These are phyloP conservation scores for Ophiocordyceps sinensis DNA, from an alignment of 2,329 filamentous ascomycete genomes.

Conservation along the genomic window DNA sequence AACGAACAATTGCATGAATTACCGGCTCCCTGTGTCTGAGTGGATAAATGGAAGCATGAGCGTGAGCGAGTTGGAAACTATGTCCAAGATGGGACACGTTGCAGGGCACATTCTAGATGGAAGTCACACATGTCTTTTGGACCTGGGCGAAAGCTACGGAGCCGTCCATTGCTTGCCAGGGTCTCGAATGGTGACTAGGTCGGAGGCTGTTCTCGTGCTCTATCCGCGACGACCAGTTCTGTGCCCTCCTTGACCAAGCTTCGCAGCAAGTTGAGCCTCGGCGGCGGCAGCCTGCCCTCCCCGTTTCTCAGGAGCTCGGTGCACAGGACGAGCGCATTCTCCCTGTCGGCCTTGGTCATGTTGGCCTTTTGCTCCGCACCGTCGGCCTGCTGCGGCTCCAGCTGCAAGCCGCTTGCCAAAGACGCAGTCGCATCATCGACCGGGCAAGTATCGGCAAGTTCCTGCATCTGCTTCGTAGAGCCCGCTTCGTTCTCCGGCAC, in stretches of 20 bases:
- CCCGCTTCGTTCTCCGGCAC: slow-evolving; percentile 4
- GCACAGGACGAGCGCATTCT: slow-evolving; percentile 46
- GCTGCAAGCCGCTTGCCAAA: slow-evolving; percentile 19
- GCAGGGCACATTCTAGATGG: too few species aligned
- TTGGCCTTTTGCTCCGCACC: slow-evolving; percentile 23
- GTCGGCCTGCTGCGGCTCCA: slow-evolving; percentile 34
- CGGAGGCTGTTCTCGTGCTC: not conserved
- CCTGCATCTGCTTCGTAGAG: slow-evolving; percentile 7
- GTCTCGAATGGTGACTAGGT: too few species aligned
- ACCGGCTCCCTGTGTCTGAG: slow-evolving; percentile 20
- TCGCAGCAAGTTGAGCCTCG: slow-evolving; percentile 27
- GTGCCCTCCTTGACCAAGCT: slow-evolving; percentile 36
- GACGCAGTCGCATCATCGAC: slow-evolving; percentile 7
- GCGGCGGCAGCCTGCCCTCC: slow-evolving; percentile 23
- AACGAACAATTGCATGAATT: slow-evolving; percentile 27
- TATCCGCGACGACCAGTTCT: slow-evolving; percentile 21
- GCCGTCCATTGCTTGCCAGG: too few species aligned
- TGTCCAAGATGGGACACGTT: too few species aligned
- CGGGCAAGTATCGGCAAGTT: slow-evolving; percentile 2
- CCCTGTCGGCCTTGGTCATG: slow-evolving; percentile 38
- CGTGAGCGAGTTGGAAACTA: not conserved
- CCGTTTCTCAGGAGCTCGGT: slow-evolving; percentile 36
- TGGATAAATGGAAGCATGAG: slow-evolving; percentile 15
- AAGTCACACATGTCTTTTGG: too few species aligned
- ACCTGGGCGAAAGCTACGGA: too few species aligned